Evolutionary conservation across 768 basidiomycete species (phyloP), one percentile per base, ranked within the genome.

Genomic region (Coprinopsis strossmayeri): DNA sequence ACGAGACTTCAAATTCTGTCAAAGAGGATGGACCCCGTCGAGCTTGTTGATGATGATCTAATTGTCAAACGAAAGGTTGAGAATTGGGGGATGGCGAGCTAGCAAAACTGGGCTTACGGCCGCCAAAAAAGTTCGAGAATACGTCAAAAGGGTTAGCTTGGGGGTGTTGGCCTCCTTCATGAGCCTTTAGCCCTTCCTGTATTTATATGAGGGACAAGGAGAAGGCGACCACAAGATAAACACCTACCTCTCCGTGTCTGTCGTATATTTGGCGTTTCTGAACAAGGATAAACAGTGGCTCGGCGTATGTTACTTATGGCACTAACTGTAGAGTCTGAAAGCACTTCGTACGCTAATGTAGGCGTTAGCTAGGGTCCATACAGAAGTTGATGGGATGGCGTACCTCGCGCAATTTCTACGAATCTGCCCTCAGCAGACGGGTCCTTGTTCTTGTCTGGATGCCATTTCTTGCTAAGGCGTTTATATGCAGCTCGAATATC

Each of bases 201-300:
- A n/a, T n/a, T n/a, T n/a, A 9, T 34, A 34, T 34, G n/a, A 34
- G 9, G 32, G 32, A 34, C n/a, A n/a, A 9, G 32, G n/a, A n/a
- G n/a, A 34, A 9, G n/a, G n/a, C 9, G 32, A n/a, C 32, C 32
- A 34, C n/a, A 9, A n/a, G n/a, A 34, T 34, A n/a, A 34, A 34
- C 68, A 53, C 49, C 84, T 85, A n/a, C n/a, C 72, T 94, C 92
- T 52, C 95, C 95, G 69, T 93, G 84, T 50, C 84, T 77, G 64
- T 98, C 96, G 65, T 97, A 99, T 53, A 95, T 89, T 69, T 81
- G 76, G 25, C 89, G 84, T 85, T 92, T 95, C 87, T 94, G 61
- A 2, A 51, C 13, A 13, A 41, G 20, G 30, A 53, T 48, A 51
- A 51, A 51, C 35, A 55, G 25, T 26, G 18, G 34, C 24, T 32